These are phyloP conservation scores for Xylaria sp. DNA, from an alignment of 2,329 filamentous ascomycete species.

Conservation along the genomic window DNA sequence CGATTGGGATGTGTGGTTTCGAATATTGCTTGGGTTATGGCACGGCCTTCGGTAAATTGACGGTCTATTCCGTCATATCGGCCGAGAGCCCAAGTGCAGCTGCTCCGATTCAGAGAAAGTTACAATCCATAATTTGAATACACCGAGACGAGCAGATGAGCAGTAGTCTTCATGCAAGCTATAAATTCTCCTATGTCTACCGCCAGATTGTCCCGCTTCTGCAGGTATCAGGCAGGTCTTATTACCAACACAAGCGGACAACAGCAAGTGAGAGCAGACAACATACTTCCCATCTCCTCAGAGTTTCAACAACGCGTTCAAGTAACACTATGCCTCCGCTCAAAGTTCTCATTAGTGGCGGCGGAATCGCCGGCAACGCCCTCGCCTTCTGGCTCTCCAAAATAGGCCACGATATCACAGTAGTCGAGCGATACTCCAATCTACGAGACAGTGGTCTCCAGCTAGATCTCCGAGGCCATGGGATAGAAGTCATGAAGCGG, in stretches of 20 bases:
- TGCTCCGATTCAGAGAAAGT: not conserved
- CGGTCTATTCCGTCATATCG: slow-evolving; percentile 32
- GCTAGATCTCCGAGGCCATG: slow-evolving; percentile 64
- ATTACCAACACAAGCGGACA: not conserved
- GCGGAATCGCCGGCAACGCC: slow-evolving; percentile 53
- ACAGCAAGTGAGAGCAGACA: not conserved
- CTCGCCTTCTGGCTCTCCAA: slow-evolving; percentile 62
- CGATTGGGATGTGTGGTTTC: not conserved
- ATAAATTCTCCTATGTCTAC: slow-evolving; percentile 18
- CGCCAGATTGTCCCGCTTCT: not conserved
- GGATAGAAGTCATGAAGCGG: slow-evolving; percentile 60
- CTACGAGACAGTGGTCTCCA: slow-evolving; percentile 62
- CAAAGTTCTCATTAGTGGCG: slow-evolving; percentile 53
- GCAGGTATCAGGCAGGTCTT: not conserved
- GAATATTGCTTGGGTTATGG: not conserved
- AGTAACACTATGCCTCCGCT: slow-evolving; percentile 40
- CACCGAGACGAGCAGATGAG: slow-evolving; percentile 13
- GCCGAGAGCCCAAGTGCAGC: not conserved
- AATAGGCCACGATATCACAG: slow-evolving; percentile 53
- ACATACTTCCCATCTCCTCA: not conserved
- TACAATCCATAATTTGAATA: slow-evolving; percentile 4
- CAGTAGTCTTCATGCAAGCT: not conserved
- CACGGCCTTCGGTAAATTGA: slow-evolving; percentile 27
- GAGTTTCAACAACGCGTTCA: slow-evolving; percentile 11
- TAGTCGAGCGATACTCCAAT: slow-evolving; percentile 55